A percentile compares a stretch with the other conserved stretches of the same genome.
Evolutionary conservation across 1,139 yeast genomes (phyloP).

Genomic region (Candida sanyaensis): DNA sequence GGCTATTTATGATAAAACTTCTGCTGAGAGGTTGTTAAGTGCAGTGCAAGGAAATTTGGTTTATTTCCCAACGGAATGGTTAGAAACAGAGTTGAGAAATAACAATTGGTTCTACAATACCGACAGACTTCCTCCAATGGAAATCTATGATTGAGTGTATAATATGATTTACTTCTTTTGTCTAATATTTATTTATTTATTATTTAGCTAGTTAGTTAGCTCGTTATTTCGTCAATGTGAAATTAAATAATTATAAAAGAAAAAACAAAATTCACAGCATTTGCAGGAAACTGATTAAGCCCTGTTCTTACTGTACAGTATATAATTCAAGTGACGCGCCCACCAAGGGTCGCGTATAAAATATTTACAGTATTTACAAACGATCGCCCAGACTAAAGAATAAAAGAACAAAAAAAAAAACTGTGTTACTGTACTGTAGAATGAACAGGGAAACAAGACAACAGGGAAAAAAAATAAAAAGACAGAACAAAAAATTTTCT

Average conservation of each 20-base stretch:
- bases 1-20: constrained; percentile 64
- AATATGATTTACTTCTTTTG: not conserved
- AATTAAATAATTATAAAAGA: too few relatives aligned
- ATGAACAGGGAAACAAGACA: not conserved
- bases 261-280: too few relatives aligned
- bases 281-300: too few relatives aligned
- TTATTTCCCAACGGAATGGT: constrained; percentile 89
- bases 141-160: constrained; percentile 69
- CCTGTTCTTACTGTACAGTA: too few relatives aligned
- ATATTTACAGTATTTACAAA: too few relatives aligned
- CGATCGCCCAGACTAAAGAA: too few relatives aligned
- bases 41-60: constrained; percentile 91
- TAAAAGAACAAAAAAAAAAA: too few relatives aligned
- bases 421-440: too few relatives aligned
- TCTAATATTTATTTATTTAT: not conserved
- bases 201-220: not conserved
- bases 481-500: not conserved
- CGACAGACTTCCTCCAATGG: constrained; percentile 93
- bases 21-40: constrained; percentile 72
- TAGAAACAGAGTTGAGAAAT: constrained; percentile 78
- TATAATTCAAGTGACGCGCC: too few relatives aligned
- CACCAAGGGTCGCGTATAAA: too few relatives aligned
- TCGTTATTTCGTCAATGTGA: too few relatives aligned
- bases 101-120: constrained; percentile 96
- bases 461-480: not conserved